A percentile compares a stretch with the other conserved stretches of the same genome.
Conservation (phyloP, 768 basidiomycete species). For the Trametes cubensis region DNA sequence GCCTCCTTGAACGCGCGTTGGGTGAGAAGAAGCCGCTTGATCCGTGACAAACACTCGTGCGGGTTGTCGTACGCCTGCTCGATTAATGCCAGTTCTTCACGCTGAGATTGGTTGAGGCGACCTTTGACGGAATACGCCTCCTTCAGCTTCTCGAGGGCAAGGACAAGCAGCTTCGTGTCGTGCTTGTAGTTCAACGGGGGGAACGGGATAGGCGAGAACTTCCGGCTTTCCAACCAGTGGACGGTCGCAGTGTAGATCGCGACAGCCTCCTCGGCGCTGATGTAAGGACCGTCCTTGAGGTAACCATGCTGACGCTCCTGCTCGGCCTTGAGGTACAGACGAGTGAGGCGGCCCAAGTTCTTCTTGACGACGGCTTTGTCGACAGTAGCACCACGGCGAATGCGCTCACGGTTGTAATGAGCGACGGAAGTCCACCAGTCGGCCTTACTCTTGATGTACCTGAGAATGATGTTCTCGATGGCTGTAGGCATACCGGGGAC, state of each 20-base stretch:
- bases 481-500: slow-evolving; percentile 99
- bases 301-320: slow-evolving; percentile 99
- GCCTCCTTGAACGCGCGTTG: slow-evolving; percentile 99
- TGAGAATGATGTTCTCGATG: slow-evolving; percentile 97
- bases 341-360: slow-evolving; percentile 96
- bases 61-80: slow-evolving; percentile 99
- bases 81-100: slow-evolving; percentile 96
- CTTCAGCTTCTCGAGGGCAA: slow-evolving; percentile 97
- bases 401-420: slow-evolving; percentile 97
- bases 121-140: slow-evolving; percentile 98
- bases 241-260: slow-evolving; percentile 99
- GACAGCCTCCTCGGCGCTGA: slow-evolving; percentile 97
- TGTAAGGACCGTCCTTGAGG: slow-evolving; percentile 98
- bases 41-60: slow-evolving; percentile 97
- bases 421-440: slow-evolving; percentile 99
- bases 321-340: slow-evolving; percentile 97
- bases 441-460: slow-evolving; percentile 99
- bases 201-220: slow-evolving; percentile 99
- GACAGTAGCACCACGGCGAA: slow-evolving; percentile 93
- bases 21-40: slow-evolving; percentile 94
- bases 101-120: slow-evolving; percentile 95
- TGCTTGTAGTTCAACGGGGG: slow-evolving; percentile 99
- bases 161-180: slow-evolving; percentile 94
- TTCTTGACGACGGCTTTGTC: slow-evolving; percentile 99
- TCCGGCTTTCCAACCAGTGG: slow-evolving; percentile 97